These are phyloP conservation scores for Brasenia schreberi DNA, from an alignment of 164 flowering plant species.

Conservation along the genomic window DNA sequence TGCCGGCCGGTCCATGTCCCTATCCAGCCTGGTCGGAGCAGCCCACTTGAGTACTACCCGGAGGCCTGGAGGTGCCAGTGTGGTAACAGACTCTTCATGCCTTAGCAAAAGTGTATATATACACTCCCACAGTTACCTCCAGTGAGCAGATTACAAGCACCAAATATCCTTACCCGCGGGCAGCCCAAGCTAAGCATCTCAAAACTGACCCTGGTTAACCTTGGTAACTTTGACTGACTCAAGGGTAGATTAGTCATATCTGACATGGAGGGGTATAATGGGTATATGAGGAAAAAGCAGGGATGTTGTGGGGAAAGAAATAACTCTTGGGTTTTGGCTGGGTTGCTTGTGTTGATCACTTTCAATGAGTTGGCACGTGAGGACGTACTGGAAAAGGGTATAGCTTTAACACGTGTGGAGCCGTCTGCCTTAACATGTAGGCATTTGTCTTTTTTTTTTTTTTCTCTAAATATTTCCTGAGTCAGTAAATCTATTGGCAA, in stretches of 20 bases:
- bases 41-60: slow-evolving; percentile 85
- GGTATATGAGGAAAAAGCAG: background rate
- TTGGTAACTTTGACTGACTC: background rate
- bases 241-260: background rate
- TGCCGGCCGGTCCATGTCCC: slow-evolving; percentile 75
- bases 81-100: slow-evolving; percentile 69
- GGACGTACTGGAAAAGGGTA: background rate
- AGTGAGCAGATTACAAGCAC: background rate
- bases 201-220: background rate
- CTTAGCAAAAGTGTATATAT: slow-evolving; percentile 13
- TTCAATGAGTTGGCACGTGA: background rate
- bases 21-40: slow-evolving; percentile 50
- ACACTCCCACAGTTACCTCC: background rate
- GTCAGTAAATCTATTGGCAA: too few relatives aligned
- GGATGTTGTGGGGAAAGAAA: background rate
- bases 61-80: slow-evolving; percentile 99
- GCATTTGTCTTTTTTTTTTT: too few relatives aligned
- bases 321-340: background rate
- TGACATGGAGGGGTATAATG: background rate
- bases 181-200: background rate
- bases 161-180: background rate
- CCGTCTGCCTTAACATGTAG: too few relatives aligned
- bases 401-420: background rate
- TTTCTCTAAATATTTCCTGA: too few relatives aligned
- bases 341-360: background rate